Base-by-base conservation (phyloP, 139 green algal species). In the Volvox reticuliferus region DNA sequence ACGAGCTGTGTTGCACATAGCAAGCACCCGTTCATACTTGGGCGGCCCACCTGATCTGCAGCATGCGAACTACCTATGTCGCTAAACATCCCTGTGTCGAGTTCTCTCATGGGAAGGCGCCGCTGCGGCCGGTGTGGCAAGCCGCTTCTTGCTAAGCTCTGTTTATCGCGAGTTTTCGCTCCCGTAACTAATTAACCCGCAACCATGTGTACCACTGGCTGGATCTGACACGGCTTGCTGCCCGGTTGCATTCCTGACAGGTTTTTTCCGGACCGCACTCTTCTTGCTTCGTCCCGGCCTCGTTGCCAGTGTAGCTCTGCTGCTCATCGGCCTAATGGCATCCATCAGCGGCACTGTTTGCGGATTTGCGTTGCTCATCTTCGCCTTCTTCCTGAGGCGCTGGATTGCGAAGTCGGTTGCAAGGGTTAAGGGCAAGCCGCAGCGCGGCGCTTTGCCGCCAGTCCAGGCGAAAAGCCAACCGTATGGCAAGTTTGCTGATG, bases 231-330 rank as follows among this genome's bases (percentile, higher is more conserved):
- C 44, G 5, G 9, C 44, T 9, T 55, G 44, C 44, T 55, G 5
- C 44, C 44, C 9, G 5, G 44, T 5, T 5, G 65, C 65, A 68
- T 18, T 35, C 22, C 36, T 18, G 16, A 62, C 86, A 90, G 86
- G 86, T 61, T 36, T 37, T 16, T 35, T 90, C 24, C 50, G 78
- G 35, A 71, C 87, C 24, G 9, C 50, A 26, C 75, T 91, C 18
- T 79, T 68, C 1, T 91, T 75, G 87, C 33, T 91, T 76, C 76
- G 87, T 3, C 87, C 87, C 76, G 87, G 87, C 32, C 35, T 86
- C 32, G 61, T 32, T 1, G 17, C 36, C 32, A 86, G 61, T 63
- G 33, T 68, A 55, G 32, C 86, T 26, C 24, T 91, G 33, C 21
- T 36, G 26, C 28, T 79, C 33, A 19, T 79, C 24, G 87, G 87